Evolutionary conservation across 2,329 filamentous ascomycete species (phyloP).

Genomic region (Macrophomina phaseolina): DNA sequence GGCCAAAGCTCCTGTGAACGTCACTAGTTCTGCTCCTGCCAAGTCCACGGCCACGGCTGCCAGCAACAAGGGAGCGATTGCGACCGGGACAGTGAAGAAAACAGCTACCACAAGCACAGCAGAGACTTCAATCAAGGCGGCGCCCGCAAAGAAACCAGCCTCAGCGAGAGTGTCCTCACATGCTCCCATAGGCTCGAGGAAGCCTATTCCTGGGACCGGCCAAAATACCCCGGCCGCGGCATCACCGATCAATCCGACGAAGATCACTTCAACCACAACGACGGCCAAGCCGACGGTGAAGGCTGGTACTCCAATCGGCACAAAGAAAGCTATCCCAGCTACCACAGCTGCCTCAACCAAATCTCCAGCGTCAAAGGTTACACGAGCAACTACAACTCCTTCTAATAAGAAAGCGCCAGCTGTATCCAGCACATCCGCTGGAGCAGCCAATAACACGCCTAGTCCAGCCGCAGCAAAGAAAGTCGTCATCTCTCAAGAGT

Average conservation of each 20-base stretch:
- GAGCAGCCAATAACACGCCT: not conserved
- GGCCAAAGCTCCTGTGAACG: slow-evolving; percentile 32
- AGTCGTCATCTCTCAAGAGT: slow-evolving; percentile 34
- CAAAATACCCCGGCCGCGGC: slow-evolving; percentile 31
- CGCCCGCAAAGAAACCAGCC: slow-evolving; percentile 34
- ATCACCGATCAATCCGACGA: slow-evolving; percentile 8
- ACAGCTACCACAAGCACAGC: not conserved
- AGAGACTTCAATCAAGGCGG: slow-evolving; percentile 11
- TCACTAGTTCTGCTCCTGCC: slow-evolving; percentile 29
- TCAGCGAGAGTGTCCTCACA: slow-evolving; percentile 31
- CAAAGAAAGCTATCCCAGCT: slow-evolving; percentile 8
- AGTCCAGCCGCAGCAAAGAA: slow-evolving; percentile 41
- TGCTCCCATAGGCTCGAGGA: slow-evolving; percentile 32
- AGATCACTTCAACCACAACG: slow-evolving; percentile 13
- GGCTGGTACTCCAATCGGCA: slow-evolving; percentile 4
- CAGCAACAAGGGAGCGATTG: not conserved
- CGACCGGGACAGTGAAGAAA: slow-evolving; percentile 6
- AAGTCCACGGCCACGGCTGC: slow-evolving; percentile 21
- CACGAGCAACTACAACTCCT: slow-evolving; percentile 30
- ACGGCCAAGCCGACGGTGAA: not conserved
- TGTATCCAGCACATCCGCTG: slow-evolving; percentile 25
- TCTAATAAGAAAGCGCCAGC: slow-evolving; percentile 33
- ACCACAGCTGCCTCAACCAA: slow-evolving; percentile 19
- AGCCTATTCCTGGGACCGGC: slow-evolving; percentile 33
- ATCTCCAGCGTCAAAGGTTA: slow-evolving; percentile 28